Evolutionary conservation across 1,284 basidiomycete genomes (phyloP).

Genomic region (Ustilago bromivora): DNA sequence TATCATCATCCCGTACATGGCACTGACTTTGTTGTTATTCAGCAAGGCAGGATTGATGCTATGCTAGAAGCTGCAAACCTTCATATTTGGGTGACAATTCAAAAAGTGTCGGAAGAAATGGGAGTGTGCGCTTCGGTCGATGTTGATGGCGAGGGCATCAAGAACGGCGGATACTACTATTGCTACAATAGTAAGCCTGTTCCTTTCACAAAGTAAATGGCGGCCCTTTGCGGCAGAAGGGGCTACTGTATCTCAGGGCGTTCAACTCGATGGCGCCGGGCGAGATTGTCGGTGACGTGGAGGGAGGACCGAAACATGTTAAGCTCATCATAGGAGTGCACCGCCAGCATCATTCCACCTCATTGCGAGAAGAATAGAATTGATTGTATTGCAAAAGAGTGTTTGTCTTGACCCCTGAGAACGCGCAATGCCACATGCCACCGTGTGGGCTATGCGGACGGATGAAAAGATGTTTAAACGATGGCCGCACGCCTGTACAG

Average conservation of each 20-base stretch:
- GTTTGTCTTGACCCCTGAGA: background rate
- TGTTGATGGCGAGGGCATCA: background rate
- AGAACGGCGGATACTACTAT: background rate
- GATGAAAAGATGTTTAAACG: too few relatives aligned
- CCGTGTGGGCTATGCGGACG: background rate
- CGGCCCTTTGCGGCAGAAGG: background rate
- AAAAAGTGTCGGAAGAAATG: background rate
- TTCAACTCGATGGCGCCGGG: too few relatives aligned
- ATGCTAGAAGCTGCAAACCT: background rate
- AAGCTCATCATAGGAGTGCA: too few relatives aligned
- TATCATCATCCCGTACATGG: background rate
- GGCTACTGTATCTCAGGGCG: too few relatives aligned
- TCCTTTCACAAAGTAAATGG: background rate
- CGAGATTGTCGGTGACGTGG: too few relatives aligned
- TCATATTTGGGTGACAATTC: background rate
- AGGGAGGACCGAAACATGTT: too few relatives aligned
- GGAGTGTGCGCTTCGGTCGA: background rate
- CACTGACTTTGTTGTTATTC: constrained; percentile 3
- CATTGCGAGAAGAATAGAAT: too few relatives aligned
- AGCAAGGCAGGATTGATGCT: background rate
- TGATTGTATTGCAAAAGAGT: too few relatives aligned
- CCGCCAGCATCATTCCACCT: too few relatives aligned
- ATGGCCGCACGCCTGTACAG: too few relatives aligned
- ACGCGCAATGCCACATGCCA: background rate
- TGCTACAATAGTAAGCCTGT: constrained; percentile 7